Percentiles rank a stretch among this genome's conserved stretches.
These are phyloP conservation scores for Tolypocladium paradoxum DNA, from an alignment of 2,329 filamentous ascomycete genomes.

Conservation along the genomic window DNA sequence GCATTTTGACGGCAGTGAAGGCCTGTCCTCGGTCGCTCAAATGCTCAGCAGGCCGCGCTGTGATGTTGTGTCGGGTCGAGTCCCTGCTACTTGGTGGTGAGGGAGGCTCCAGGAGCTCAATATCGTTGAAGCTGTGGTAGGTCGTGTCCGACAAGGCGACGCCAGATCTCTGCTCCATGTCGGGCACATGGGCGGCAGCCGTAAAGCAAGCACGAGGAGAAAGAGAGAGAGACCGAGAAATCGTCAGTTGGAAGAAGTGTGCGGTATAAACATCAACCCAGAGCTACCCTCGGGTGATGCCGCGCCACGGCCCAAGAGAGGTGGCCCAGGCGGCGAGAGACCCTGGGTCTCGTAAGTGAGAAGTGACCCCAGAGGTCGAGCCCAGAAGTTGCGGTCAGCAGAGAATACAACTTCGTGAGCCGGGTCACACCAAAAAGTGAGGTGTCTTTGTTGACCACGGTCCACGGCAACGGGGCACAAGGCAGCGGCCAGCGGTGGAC, in stretches of 20 bases:
- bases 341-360: background rate
- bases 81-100: constrained; percentile 3
- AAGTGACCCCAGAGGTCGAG: background rate
- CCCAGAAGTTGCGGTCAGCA: background rate
- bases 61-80: constrained; percentile 1
- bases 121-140: constrained; percentile 44
- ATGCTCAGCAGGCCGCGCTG: constrained; percentile 1
- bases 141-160: constrained; percentile 30
- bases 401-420: background rate
- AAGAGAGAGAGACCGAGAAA: background rate
- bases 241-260: background rate
- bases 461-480: background rate
- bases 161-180: constrained; percentile 16
- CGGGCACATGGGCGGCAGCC: background rate
- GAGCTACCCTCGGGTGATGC: background rate
- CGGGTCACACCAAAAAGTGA: background rate
- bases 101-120: constrained; percentile 34
- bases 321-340: background rate
- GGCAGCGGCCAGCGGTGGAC: background rate
- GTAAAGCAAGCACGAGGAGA: background rate
- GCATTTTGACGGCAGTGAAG: constrained; percentile 31
- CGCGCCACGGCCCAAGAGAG: background rate
- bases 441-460: background rate
- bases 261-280: background rate
- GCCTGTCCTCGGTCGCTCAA: constrained; percentile 2